phyloP scores from a whole-genome alignment of 2,329 filamentous ascomycete species.

The Fonsecaea pedrosoi region DNA sequence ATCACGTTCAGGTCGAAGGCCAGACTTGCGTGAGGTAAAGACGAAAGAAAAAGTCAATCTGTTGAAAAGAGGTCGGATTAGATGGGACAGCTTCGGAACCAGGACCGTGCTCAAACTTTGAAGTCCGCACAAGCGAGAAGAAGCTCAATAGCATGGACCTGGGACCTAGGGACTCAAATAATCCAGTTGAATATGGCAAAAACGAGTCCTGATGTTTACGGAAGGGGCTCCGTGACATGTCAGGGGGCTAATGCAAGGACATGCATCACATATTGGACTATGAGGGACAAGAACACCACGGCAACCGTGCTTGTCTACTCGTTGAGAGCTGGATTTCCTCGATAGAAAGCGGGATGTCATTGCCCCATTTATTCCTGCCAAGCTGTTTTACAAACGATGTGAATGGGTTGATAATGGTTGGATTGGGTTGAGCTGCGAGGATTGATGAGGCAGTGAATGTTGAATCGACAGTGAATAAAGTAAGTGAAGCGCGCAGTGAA shows the following conservation, averaged over 20 bases:
- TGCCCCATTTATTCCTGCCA: no score
- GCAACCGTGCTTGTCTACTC: no score
- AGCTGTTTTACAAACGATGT: no score
- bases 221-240: not conserved
- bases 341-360: no score
- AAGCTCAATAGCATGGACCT: not conserved
- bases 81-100: not conserved
- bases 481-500: no score
- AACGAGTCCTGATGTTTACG: no score
- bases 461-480: no score
- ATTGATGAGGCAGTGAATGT: no score
- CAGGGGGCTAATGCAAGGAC: not conserved
- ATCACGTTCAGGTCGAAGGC: not conserved
- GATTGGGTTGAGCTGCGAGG: no score
- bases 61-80: not conserved
- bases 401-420: no score
- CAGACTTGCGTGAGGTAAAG: not conserved
- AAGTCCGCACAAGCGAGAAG: not conserved
- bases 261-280: not conserved
- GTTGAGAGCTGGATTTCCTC: no score
- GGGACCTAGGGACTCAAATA: not conserved
- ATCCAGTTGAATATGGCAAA: not conserved
- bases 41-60: not conserved
- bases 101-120: not conserved
- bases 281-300: no score